Percentiles rank a stretch among this genome's conserved stretches.
phyloP scores from a whole-genome alignment of 192 early-diverging fungal species.

The Lobulomyces angularis region DNA sequence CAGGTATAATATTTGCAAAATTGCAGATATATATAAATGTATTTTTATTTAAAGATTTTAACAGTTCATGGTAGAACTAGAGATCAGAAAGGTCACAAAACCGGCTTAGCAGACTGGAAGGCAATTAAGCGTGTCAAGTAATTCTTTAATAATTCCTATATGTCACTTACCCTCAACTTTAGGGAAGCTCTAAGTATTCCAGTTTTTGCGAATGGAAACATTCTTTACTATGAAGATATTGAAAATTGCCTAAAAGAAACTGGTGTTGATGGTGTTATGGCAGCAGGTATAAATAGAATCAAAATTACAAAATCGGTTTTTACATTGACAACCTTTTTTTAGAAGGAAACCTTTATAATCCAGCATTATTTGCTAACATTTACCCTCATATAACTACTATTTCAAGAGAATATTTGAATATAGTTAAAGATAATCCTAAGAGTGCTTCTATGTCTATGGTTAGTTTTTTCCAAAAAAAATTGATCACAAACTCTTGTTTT shows the following conservation, averaged over 20 bases:
- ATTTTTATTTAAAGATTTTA: conserved; percentile 48
- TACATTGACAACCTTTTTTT: not conserved
- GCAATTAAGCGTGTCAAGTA: conserved; percentile 72
- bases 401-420: conserved; percentile 76
- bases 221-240: conserved; percentile 83
- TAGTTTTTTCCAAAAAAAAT: too few species aligned
- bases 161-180: not conserved
- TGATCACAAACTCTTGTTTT: too few species aligned
- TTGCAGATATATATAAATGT: conserved; percentile 1
- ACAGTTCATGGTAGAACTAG: conserved; percentile 89
- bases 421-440: conserved; percentile 51
- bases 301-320: conserved; percentile 14
- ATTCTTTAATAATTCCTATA: not conserved
- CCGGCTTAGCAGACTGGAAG: conserved; percentile 91
- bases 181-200: conserved; percentile 70
- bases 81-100: conserved; percentile 95
- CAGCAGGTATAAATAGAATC: conserved; percentile 31
- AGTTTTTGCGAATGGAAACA: conserved; percentile 97
- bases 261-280: conserved; percentile 89
- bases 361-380: conserved; percentile 63
- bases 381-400: conserved; percentile 62
- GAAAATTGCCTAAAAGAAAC: conserved; percentile 71
- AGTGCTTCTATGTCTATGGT: too few species aligned
- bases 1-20: conserved; percentile 22
- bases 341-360: conserved; percentile 77